Percentiles rank a stretch among this genome's conserved stretches.
Evolutionary conservation across 2,329 filamentous ascomycete species (phyloP).

Genomic region (Calonectria pteridis): DNA sequence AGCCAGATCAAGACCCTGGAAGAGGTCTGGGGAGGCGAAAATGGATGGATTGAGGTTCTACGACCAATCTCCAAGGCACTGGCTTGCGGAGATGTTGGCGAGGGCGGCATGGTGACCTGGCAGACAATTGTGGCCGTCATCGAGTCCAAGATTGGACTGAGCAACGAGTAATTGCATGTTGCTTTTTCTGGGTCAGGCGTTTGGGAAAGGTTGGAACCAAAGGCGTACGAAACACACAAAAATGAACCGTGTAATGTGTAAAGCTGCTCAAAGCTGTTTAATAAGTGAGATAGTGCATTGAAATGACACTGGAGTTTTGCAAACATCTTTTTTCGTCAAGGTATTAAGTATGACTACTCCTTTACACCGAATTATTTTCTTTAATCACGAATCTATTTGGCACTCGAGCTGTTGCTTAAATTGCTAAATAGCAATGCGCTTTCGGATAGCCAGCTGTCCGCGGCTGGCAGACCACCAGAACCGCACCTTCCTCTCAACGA

Average conservation of each 20-base stretch:
- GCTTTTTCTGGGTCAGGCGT: constrained; percentile 5
- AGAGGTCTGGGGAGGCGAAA: constrained; percentile 76
- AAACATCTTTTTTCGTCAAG: neutral
- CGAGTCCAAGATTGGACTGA: constrained; percentile 61
- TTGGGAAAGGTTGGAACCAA: neutral
- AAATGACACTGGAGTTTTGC: neutral
- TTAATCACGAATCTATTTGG: neutral
- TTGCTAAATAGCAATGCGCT: neutral
- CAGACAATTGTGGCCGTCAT: constrained; percentile 77
- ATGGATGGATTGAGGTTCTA: constrained; percentile 73
- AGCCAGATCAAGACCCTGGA: constrained; percentile 78
- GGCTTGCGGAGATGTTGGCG: constrained; percentile 87
- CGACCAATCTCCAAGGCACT: constrained; percentile 80
- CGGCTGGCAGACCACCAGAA: neutral
- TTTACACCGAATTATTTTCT: neutral
- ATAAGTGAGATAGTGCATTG: neutral
- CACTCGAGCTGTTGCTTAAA: neutral
- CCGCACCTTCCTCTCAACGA: neutral
- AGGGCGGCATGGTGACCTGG: constrained; percentile 88
- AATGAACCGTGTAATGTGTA: constrained; percentile 4
- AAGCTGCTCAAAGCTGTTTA: neutral
- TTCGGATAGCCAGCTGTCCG: neutral
- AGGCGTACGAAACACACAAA: constrained; percentile 4
- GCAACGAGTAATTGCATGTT: neutral
- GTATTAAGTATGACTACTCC: neutral